Percentiles rank a stretch among this genome's conserved stretches.
Evolutionary conservation across 2,329 filamentous ascomycete genomes (phyloP).

Genomic region (Claviceps spartinae): DNA sequence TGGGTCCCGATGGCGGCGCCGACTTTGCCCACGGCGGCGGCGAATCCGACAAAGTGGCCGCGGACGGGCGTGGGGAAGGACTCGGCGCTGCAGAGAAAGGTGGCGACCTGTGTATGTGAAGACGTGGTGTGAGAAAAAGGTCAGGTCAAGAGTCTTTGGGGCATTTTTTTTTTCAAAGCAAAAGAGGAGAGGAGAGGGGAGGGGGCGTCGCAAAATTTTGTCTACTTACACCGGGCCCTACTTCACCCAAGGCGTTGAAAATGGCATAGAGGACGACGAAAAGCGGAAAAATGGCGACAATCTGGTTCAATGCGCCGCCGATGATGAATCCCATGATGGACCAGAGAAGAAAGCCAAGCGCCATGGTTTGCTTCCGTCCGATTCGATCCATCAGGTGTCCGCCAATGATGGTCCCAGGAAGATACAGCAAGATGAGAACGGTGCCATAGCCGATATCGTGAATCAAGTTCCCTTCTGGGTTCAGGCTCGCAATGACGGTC

Average conservation of each 20-base stretch:
- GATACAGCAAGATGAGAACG: constrained; percentile 11
- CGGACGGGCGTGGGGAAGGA: constrained; percentile 37
- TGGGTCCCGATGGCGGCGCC: constrained; percentile 38
- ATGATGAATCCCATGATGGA: constrained; percentile 33
- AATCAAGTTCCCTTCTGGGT: constrained; percentile 9
- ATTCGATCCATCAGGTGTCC: constrained; percentile 25
- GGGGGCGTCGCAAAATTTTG: neutral
- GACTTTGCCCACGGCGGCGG: constrained; percentile 35
- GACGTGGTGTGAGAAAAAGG: too few species aligned
- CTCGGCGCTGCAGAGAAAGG: constrained; percentile 18
- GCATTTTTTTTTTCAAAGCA: too few species aligned
- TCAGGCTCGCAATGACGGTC: constrained; percentile 11
- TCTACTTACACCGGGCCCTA: neutral
- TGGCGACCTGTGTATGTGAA: constrained; percentile 10
- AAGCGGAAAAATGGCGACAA: constrained; percentile 32
- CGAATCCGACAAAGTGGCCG: constrained; percentile 36
- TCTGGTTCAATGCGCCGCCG: constrained; percentile 30
- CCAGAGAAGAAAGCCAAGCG: constrained; percentile 12
- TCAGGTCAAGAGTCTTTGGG: too few species aligned
- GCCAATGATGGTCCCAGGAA: constrained; percentile 19
- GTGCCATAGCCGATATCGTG: constrained; percentile 13
- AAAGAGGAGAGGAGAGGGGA: too few species aligned
- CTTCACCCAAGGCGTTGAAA: neutral
- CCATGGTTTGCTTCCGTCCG: constrained; percentile 19
- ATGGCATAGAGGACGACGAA: constrained; percentile 37